phyloP scores from a whole-genome alignment of 345 rosid species.

The Lumnitzera littorea region DNA sequence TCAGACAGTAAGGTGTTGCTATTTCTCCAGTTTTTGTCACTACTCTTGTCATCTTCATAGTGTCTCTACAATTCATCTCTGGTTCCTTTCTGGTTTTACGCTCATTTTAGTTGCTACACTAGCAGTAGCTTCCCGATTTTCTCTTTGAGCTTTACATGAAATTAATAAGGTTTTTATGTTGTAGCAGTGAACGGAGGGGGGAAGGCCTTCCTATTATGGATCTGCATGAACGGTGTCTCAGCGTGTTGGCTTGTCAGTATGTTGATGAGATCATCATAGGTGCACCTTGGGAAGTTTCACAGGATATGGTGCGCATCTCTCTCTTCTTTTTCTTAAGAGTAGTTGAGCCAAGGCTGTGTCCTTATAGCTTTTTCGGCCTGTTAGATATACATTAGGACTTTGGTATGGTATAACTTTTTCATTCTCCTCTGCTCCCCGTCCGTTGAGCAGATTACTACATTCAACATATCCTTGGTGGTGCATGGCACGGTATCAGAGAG shows the following conservation, averaged over 20 bases:
- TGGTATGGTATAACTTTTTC: too few species aligned
- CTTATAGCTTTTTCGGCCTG: neutral
- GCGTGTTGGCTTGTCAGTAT: slow-evolving; percentile 87
- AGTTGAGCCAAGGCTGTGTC: neutral
- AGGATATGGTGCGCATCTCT: slow-evolving; percentile 56
- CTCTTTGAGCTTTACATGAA: neutral
- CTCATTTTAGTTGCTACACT: neutral
- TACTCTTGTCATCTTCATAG: too few species aligned
- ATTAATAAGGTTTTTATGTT: neutral
- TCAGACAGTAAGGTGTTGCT: slow-evolving; percentile 62
- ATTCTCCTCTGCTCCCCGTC: neutral
- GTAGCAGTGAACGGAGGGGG: slow-evolving; percentile 64
- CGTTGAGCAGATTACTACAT: slow-evolving; percentile 59
- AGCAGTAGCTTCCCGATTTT: neutral
- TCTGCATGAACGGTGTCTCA: slow-evolving; percentile 85
- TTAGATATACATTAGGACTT: too few species aligned
- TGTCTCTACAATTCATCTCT: neutral
- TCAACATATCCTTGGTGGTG: slow-evolving; percentile 75
- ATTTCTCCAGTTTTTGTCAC: neutral
- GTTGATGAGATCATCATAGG: slow-evolving; percentile 98
- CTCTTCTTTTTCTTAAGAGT: neutral
- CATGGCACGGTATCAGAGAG: slow-evolving; percentile 83
- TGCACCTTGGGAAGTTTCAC: slow-evolving; percentile 91
- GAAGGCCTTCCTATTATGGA: slow-evolving; percentile 77
- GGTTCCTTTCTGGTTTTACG: neutral